Conservation (phyloP, 2,329 filamentous ascomycete species). For the Monosporascus sp. region DNA sequence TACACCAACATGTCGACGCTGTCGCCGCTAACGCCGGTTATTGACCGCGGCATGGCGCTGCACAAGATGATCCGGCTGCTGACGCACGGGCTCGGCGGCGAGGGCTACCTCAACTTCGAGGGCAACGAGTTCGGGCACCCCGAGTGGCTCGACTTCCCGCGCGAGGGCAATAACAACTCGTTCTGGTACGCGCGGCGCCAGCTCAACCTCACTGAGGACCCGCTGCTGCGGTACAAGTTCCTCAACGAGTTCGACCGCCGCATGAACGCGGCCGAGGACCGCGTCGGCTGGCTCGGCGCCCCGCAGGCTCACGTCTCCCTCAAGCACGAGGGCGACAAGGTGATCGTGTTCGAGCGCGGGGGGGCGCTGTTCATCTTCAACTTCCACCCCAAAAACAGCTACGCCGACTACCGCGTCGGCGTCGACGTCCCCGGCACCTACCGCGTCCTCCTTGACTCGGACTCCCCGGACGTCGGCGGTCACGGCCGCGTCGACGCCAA, state of each 20-base stretch:
- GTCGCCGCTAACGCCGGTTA: conserved; percentile 76
- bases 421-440: conserved; percentile 83
- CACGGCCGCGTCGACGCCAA: conserved; percentile 68
- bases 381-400: conserved; percentile 81
- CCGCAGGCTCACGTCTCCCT: conserved; percentile 87
- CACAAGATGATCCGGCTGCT: conserved; percentile 98
- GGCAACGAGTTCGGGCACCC: conserved; percentile 98
- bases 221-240: conserved; percentile 79
- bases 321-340: conserved; percentile 91
- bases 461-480: conserved; percentile 72
- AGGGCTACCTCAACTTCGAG: conserved; percentile 97
- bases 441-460: conserved; percentile 76
- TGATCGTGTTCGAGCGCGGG: conserved; percentile 90
- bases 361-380: conserved; percentile 94
- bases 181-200: conserved; percentile 94
- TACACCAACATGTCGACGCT: conserved; percentile 96
- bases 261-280: conserved; percentile 84
- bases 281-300: conserved; percentile 85
- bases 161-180: conserved; percentile 85
- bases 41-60: conserved; percentile 83
- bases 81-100: conserved; percentile 85
- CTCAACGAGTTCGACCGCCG: conserved; percentile 89
- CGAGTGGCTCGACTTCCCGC: conserved; percentile 97
- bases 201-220: conserved; percentile 85
- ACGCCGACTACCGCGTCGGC: conserved; percentile 86